These are phyloP conservation scores for Monosporascus sp. DNA, from an alignment of 2,329 filamentous ascomycete species.

Conservation along the genomic window DNA sequence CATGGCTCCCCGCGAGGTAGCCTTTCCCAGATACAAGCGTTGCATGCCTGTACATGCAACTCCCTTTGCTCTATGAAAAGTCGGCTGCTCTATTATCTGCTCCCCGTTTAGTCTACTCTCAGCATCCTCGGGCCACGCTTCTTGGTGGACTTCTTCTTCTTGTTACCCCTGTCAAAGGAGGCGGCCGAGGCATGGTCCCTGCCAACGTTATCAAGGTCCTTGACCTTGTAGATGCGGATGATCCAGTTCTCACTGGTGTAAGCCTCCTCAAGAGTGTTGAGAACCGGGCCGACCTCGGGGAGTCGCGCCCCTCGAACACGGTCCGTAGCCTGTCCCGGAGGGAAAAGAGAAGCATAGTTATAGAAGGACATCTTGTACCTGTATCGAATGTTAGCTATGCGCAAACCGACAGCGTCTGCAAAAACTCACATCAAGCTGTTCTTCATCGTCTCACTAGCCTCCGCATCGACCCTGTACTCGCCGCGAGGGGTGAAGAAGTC, in stretches of 20 bases:
- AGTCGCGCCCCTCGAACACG: conserved; percentile 78
- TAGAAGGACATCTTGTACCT: conserved; percentile 99
- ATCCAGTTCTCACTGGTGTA: conserved; percentile 99
- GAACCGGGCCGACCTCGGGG: conserved; percentile 77
- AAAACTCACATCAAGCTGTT: conserved; percentile 91
- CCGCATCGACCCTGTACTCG: conserved; percentile 91
- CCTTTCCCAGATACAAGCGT: neutral
- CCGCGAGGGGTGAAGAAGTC: conserved; percentile 91
- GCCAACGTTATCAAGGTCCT: conserved; percentile 94
- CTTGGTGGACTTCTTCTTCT: conserved; percentile 75
- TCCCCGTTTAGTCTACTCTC: conserved; percentile 59
- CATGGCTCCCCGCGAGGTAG: neutral
- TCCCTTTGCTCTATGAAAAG: neutral
- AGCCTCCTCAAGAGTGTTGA: conserved; percentile 89
- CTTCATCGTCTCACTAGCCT: conserved; percentile 94
- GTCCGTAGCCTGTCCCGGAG: conserved; percentile 81
- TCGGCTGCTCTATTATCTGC: neutral
- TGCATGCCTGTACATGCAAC: neutral
- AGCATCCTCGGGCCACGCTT: conserved; percentile 67
- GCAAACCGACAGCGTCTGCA: neutral
- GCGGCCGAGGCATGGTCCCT: conserved; percentile 70
- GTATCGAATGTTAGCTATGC: conserved; percentile 20
- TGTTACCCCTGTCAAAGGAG: conserved; percentile 72
- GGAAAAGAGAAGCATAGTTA: conserved; percentile 92
- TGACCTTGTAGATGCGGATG: conserved; percentile 99